phyloP scores from a whole-genome alignment of 352 stramenopile genomes.

The Phytophthora pseudosyringae region DNA sequence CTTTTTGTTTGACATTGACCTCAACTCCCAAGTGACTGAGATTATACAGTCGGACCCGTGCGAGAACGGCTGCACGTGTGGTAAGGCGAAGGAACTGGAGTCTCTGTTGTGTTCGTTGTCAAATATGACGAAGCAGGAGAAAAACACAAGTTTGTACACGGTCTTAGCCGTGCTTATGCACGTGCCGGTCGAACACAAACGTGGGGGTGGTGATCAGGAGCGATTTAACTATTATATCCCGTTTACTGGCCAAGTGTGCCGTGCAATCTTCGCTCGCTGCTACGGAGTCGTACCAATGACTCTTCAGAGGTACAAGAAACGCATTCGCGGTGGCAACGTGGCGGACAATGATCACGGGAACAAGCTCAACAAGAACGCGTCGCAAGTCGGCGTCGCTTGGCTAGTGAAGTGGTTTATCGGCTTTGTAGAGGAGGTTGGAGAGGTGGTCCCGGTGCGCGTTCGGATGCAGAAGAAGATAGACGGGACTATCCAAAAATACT shows the following conservation, averaged over 20 bases:
- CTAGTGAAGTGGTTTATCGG: conserved; percentile 13
- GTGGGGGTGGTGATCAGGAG: conserved; percentile 3
- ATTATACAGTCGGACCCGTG: background rate
- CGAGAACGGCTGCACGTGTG: background rate
- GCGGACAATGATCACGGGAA: background rate
- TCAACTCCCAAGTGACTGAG: no score
- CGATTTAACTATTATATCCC: conserved; percentile 15
- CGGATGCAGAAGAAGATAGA: conserved; percentile 8
- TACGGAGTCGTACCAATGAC: conserved; percentile 1
- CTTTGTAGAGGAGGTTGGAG: conserved; percentile 8
- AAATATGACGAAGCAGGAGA: conserved; percentile 1
- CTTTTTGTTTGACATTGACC: no score
- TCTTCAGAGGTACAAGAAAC: conserved; percentile 16
- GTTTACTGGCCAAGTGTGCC: conserved; percentile 4
- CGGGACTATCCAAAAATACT: conserved; percentile 6
- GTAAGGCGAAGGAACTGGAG: conserved; percentile 5
- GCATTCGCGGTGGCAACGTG: conserved; percentile 4
- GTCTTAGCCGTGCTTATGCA: conserved; percentile 15
- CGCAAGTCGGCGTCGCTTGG: conserved; percentile 6
- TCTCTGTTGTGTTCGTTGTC: conserved; percentile 6
- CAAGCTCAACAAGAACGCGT: conserved; percentile 17
- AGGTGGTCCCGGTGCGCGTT: conserved; percentile 11
- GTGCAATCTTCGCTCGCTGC: conserved; percentile 6
- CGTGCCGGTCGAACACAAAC: background rate
- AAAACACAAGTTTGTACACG: conserved; percentile 8